Evolutionary conservation across 371 early-diverging fungal species (phyloP).

Genomic region (Lichtheimia hyalospora): DNA sequence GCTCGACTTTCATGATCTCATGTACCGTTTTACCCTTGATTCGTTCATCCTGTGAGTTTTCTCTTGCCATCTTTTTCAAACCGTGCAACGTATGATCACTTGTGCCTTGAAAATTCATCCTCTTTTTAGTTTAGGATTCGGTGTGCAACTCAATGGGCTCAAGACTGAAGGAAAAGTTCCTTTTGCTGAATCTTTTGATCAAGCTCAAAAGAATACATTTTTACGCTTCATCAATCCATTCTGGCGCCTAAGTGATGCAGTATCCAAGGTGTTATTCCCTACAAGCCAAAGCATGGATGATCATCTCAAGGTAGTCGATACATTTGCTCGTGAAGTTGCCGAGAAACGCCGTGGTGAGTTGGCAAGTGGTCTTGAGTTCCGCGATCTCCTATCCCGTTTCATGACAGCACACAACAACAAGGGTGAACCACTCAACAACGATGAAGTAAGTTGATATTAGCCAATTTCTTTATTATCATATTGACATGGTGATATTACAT

Average conservation of each 20-base stretch:
- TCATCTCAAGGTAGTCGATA: slow-evolving; percentile 42
- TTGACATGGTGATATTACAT: background rate
- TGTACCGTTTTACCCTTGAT: slow-evolving; percentile 52
- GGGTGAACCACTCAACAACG: slow-evolving; percentile 48
- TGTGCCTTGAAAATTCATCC: background rate
- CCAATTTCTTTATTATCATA: background rate
- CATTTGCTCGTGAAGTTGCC: slow-evolving; percentile 49
- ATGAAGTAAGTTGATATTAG: slow-evolving; percentile 18
- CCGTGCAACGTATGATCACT: background rate
- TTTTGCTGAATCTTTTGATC: slow-evolving; percentile 63
- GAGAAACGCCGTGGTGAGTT: slow-evolving; percentile 31
- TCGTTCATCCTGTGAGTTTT: slow-evolving; percentile 44
- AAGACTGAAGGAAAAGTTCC: slow-evolving; percentile 28
- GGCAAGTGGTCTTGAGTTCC: slow-evolving; percentile 21
- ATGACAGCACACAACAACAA: slow-evolving; percentile 56
- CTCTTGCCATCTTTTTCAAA: background rate
- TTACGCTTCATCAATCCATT: slow-evolving; percentile 47
- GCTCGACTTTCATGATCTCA: slow-evolving; percentile 42
- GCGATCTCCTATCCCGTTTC: slow-evolving; percentile 61
- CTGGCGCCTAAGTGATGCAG: slow-evolving; percentile 24
- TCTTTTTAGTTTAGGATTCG: slow-evolving; percentile 45
- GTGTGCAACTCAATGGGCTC: slow-evolving; percentile 37
- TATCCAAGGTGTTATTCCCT: slow-evolving; percentile 15
- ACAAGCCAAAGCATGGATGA: slow-evolving; percentile 29
- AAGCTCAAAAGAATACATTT: slow-evolving; percentile 38